Percentiles rank a stretch among this genome's conserved stretches.
Conservation (phyloP, 805 yeast genomes). For the Lachancea sp. region DNA sequence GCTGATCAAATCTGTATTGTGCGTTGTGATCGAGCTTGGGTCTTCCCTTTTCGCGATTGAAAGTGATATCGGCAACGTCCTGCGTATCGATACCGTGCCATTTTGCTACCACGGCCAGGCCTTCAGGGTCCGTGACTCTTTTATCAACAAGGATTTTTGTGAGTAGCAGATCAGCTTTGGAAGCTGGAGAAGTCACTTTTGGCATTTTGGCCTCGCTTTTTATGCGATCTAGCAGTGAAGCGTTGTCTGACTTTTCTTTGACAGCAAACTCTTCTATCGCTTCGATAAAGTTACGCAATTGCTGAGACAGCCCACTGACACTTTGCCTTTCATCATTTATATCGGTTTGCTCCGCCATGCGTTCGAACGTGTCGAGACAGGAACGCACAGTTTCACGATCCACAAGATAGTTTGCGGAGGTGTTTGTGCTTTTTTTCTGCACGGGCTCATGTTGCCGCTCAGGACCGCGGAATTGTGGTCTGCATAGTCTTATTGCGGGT, state of each 20-base stretch:
- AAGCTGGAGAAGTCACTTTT: not conserved
- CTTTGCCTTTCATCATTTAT: not conserved
- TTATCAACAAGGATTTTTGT: conserved; percentile 1
- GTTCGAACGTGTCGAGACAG: not conserved
- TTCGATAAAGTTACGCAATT: conserved; percentile 2
- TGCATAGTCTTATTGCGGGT: not conserved
- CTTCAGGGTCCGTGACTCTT: conserved; percentile 1
- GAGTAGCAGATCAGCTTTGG: conserved; percentile 3
- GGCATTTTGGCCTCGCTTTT: not conserved
- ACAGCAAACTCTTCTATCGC: conserved; percentile 1
- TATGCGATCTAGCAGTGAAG: conserved; percentile 4
- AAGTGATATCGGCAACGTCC: conserved; percentile 16
- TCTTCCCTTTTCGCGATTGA: conserved; percentile 3
- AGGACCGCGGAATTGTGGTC: not conserved
- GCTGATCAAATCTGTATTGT: conserved; percentile 16
- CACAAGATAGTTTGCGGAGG: not conserved
- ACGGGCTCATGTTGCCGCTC: not conserved
- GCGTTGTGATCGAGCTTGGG: conserved; percentile 5
- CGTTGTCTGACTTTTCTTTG: not conserved
- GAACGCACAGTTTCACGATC: conserved; percentile 1
- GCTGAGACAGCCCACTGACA: not conserved
- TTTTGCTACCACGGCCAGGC: conserved; percentile 11
- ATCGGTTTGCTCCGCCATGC: not conserved
- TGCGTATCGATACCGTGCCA: conserved; percentile 21
- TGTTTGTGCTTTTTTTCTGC: too few relatives aligned